Evolutionary conservation across 768 basidiomycete species (phyloP), one percentile per base, ranked within the genome.

Genomic region (Gymnopilus junonius): DNA sequence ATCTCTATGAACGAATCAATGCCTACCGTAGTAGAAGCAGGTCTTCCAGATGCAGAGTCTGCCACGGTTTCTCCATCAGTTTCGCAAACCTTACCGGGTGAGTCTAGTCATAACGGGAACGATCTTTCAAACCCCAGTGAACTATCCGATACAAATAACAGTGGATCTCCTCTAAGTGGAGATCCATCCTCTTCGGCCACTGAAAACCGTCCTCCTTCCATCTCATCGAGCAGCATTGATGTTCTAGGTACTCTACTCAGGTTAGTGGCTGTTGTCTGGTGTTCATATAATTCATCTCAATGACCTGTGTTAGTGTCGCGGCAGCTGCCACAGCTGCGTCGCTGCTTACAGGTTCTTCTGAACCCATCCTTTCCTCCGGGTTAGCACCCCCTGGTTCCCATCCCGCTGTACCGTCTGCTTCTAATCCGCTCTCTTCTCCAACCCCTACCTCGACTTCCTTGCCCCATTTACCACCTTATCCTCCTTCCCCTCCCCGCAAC

Each of bases 271-370:
- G 53, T 20, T 63, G 59, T 11, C 23, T 32, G 8, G 3, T 20
- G 31, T 25, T 35, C 56, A 45, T 12, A 48, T 55, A 27, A 39
- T 54, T 39, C 20, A 37, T 61, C n/a, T 57, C 20, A 37, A 32
- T 58, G 54, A 58, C 8, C 27, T 10, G 10, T 53, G 31, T 10
- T 71, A 53, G 93, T 68, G 93, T 94, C 32, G 93, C 93, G 3
- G 92, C 93, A n/a, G 91, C 93, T 10, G 93, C 93, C n/a, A 94
- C 93, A 1, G 93, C 93, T 1, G 92, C 91, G 8, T 94, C 93
- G 3, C 82, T 93, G 29, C 81, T 92, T n/a, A 88, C 89, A 1
- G 91, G 91, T 35, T 85, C 87, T 23, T 85, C 87, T 4, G 85
- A 89, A 53, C 83, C 87, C 11, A 83, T 92, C 45, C 82, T 90